Percentiles rank a stretch among this genome's conserved stretches.
Evolutionary conservation across 768 basidiomycete genomes (phyloP).

Genomic region (Chalciporus pseudorubinellus): DNA sequence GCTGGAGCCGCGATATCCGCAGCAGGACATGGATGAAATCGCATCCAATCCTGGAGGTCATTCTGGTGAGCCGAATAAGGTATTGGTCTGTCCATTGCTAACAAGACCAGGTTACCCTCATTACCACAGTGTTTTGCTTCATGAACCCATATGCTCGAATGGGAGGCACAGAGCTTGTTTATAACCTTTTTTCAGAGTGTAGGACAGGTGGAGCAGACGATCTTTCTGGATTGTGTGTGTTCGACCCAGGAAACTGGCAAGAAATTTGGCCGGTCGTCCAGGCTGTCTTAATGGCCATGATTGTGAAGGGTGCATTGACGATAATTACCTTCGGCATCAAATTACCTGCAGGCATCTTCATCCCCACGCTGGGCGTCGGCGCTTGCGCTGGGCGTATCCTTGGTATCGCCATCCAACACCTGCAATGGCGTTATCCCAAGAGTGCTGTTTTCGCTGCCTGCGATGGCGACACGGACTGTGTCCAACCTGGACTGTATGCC

Average conservation of each 20-base stretch:
- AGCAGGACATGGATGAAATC: constrained; percentile 75
- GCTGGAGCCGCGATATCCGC: constrained; percentile 83
- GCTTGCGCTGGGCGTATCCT: constrained; percentile 89
- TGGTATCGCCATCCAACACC: constrained; percentile 77
- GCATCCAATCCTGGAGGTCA: constrained; percentile 82
- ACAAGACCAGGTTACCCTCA: constrained; percentile 60
- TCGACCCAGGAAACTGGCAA: constrained; percentile 52
- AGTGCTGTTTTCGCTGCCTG: constrained; percentile 65
- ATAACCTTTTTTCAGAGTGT: constrained; percentile 89
- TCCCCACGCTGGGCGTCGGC: constrained; percentile 92
- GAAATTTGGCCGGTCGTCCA: constrained; percentile 61
- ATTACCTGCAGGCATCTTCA: constrained; percentile 92
- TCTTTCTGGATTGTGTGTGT: constrained; percentile 68
- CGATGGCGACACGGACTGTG: constrained; percentile 62
- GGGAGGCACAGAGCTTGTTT: constrained; percentile 94
- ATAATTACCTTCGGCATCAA: constrained; percentile 93
- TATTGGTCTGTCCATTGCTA: constrained; percentile 7
- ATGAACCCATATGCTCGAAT: constrained; percentile 88
- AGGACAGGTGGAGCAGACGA: constrained; percentile 50
- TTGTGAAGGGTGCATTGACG: constrained; percentile 79
- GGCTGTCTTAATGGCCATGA: constrained; percentile 70
- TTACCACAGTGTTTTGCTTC: constrained; percentile 79
- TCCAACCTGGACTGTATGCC: constrained; percentile 89
- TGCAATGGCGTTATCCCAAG: constrained; percentile 62
- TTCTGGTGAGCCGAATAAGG: constrained; percentile 51